Evolutionary conservation across 1,284 basidiomycete genomes (phyloP), one percentile per base, ranked within the genome.

Genomic region (Psilocybe mexicana): DNA sequence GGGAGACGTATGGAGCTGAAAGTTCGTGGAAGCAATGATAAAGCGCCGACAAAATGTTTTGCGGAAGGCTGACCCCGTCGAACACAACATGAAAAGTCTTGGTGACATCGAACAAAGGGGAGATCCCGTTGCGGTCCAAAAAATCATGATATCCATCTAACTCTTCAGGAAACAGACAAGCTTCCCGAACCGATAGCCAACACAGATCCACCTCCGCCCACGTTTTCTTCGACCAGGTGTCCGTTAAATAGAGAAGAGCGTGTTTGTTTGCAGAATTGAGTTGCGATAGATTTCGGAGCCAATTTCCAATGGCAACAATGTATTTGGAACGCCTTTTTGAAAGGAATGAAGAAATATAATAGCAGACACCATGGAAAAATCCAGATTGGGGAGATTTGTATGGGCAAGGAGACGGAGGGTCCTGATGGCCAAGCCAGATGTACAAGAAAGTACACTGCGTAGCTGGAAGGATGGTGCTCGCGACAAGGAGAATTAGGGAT

Each of bases 331-430:
- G 12, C 18, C n/a, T 12, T 4, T n/a, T 28, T 14, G 12, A 14
- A 49, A 11, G 18, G 23, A 33, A 49, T 6, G 30, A 11, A 14
- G 28, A 33, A 5, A 43, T 43, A 28, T 30, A 53, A 25, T 53
- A 35, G 38, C 43, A 35, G 30, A 45, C 10, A 6, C 28, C 40
- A 23, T 53, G 52, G 33, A 53, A 44, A 18, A 36, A 24, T 2
- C 52, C 42, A 11, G 52, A 53, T 33, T 53, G 52, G 7, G 52
- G 52, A 2, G 52, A 53, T 45, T 53, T 53, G 11, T 53, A 53
- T 4, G 52, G 52, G 23, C 52, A 53, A 10, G 42, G 52, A 6
- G 52, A 53, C 0, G 52, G 52, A 10, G 46, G 46, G n/a, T 18
- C 30, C 30, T 48, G 46, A 23, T 10, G 46, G 11, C 28, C 30